Evolutionary conservation across 73 alveolate species (phyloP), one percentile per base, ranked within the genome.

Genomic region (Paraurostyla sp.): DNA sequence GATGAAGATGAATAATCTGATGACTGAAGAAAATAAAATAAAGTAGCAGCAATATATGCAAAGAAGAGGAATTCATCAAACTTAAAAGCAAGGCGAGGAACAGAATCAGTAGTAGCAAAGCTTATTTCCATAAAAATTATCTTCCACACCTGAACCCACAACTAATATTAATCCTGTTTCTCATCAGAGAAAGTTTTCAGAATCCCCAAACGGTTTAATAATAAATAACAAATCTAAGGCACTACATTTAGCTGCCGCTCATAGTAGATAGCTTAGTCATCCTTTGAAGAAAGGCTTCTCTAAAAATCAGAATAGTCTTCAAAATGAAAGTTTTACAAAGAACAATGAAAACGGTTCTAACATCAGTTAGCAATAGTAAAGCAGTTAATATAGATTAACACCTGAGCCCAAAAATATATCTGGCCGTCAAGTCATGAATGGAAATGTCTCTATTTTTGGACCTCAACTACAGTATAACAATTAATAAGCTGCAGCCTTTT

Each of bases 221-320:
- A 60, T 60, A 6, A 33, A 33, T 30, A 60, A 60, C 13, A 30
- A 60, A 60, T 29, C 69, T 52, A 52, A 60, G 25, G 78, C 50
- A 9, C 15, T 33, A 30, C 25, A 25, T 3, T 50, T 60, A 3
- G 4, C 13, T 13, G 50, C 50, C 32, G 78, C 25, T 4, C 84
- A 69, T 29, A 69, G 84, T 46, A 15, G 84, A 40, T 43, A 69
- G 38, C 41, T 69, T 2, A 69, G 84, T 69, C 84, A 69, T 9
- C 84, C 84, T 3, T 7, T 69, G 27, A 69, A 69, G 36, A 69
- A 69, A 41, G 84, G 84, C 7, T 27, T 15, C 84, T 41, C 65
- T n/a, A 43, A 43, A 25, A 38, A 69, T 18, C 63, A 38, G 7
- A 38, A 9, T 41, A 36, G 29, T 13, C 7, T 11, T 3, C 35